Evolutionary conservation across 495 filamentous ascomycete species (phyloP).

Genomic region (Penicillium silybi): DNA sequence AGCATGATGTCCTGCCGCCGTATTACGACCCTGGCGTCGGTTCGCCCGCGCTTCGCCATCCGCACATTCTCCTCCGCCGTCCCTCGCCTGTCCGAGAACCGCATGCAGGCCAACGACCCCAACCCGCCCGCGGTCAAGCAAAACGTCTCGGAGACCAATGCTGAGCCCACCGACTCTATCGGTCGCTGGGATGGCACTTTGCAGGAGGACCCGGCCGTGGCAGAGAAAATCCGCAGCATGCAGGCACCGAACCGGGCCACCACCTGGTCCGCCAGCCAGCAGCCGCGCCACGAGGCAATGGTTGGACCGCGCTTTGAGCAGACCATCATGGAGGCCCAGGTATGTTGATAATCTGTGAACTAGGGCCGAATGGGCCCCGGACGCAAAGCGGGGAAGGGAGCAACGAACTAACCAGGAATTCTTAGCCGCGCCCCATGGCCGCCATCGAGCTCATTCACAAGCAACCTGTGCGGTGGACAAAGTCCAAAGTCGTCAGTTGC

Average conservation of each 20-base stretch:
- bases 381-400: conserved; percentile 1
- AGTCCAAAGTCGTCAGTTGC: conserved; percentile 75
- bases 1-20: conserved; percentile 57
- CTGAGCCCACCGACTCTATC: conserved; percentile 48
- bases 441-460: conserved; percentile 96
- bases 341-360: conserved; percentile 38
- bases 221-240: conserved; percentile 53
- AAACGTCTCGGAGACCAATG: conserved; percentile 61
- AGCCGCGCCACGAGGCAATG: conserved; percentile 77
- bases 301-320: conserved; percentile 93
- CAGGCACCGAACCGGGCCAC: conserved; percentile 85
- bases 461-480: conserved; percentile 89
- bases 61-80: conserved; percentile 48
- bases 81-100: conserved; percentile 46
- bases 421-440: conserved; percentile 77
- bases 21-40: conserved; percentile 37
- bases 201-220: conserved; percentile 57
- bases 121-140: conserved; percentile 42
- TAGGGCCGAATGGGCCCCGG: neutral
- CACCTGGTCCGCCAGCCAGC: conserved; percentile 82
- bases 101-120: conserved; percentile 52
- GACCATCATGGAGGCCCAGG: conserved; percentile 86
- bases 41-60: conserved; percentile 33
- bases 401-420: conserved; percentile 10
- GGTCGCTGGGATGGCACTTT: conserved; percentile 40